phyloP scores from a whole-genome alignment of 306 rosid species.

The Alnus rubra region DNA sequence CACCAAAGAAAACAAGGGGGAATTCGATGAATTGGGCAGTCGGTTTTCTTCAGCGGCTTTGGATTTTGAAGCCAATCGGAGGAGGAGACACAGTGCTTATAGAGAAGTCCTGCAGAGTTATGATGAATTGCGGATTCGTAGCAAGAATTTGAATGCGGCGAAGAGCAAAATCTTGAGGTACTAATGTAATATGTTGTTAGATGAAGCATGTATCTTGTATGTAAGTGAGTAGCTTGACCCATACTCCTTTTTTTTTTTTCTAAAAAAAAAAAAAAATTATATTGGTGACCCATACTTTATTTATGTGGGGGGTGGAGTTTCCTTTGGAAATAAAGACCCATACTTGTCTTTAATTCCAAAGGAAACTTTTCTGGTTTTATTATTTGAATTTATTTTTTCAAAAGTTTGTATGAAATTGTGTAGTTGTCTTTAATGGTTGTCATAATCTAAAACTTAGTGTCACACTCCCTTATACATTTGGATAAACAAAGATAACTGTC shows the following conservation, averaged over 20 bases:
- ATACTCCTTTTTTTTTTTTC: background rate
- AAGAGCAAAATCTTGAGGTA: slow-evolving; percentile 69
- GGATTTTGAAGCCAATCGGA: slow-evolving; percentile 38
- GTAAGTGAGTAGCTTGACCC: background rate
- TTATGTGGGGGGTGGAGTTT: too few species aligned
- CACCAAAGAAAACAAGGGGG: slow-evolving; percentile 25
- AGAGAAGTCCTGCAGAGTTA: slow-evolving; percentile 48
- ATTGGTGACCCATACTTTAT: too few species aligned
- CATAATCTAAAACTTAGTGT: background rate
- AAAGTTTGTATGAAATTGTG: background rate
- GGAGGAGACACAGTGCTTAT: slow-evolving; percentile 33
- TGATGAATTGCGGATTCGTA: slow-evolving; percentile 40
- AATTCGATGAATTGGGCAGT: slow-evolving; percentile 18
- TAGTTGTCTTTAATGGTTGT: background rate
- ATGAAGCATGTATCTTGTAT: background rate
- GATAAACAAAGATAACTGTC: background rate
- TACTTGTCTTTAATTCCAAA: background rate
- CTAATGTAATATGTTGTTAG: slow-evolving; percentile 12
- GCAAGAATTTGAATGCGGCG: slow-evolving; percentile 46
- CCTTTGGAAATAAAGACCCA: too few species aligned
- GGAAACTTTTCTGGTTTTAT: background rate
- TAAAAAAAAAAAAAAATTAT: too few species aligned
- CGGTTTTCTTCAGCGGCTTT: slow-evolving; percentile 27
- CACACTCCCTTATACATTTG: background rate
- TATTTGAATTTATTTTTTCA: background rate